These are phyloP conservation scores for Populus simonii DNA, from an alignment of 345 rosid species.

Conservation along the genomic window DNA sequence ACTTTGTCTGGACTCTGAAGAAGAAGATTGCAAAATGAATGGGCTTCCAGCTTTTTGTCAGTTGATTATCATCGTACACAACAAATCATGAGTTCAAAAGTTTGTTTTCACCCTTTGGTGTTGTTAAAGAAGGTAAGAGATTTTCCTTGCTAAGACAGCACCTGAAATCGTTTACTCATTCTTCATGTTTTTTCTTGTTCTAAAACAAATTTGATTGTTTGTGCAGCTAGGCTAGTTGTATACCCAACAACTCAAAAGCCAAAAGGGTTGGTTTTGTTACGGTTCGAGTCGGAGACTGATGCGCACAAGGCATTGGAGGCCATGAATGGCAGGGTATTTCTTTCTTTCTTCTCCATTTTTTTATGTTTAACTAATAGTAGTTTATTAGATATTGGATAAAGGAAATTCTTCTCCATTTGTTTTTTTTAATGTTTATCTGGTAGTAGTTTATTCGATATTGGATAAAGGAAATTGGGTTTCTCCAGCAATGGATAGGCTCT, in stretches of 20 bases:
- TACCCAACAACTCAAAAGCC: constrained; percentile 57
- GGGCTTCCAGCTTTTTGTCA: constrained; percentile 46
- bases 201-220: not conserved
- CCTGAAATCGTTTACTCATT: not conserved
- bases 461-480: too few relatives aligned
- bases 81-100: constrained; percentile 26
- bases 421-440: not conserved
- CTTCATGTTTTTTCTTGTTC: not conserved
- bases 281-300: constrained; percentile 46
- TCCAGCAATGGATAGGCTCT: too few relatives aligned
- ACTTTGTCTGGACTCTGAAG: constrained; percentile 21
- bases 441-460: not conserved
- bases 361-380: not conserved
- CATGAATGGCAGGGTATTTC: constrained; percentile 57
- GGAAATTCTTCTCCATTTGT: too few relatives aligned
- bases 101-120: constrained; percentile 45
- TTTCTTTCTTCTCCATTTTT: not conserved
- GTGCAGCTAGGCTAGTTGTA: constrained; percentile 45
- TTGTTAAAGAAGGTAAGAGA: constrained; percentile 34
- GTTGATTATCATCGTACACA: constrained; percentile 41
- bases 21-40: constrained; percentile 41
- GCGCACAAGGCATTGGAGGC: constrained; percentile 59
- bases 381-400: too few relatives aligned
- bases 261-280: constrained; percentile 71
- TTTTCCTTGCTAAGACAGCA: not conserved